Percentiles rank a stretch among this genome's conserved stretches.
These are phyloP conservation scores for Leccinum variicolor DNA, from an alignment of 768 basidiomycete species.

Conservation along the genomic window DNA sequence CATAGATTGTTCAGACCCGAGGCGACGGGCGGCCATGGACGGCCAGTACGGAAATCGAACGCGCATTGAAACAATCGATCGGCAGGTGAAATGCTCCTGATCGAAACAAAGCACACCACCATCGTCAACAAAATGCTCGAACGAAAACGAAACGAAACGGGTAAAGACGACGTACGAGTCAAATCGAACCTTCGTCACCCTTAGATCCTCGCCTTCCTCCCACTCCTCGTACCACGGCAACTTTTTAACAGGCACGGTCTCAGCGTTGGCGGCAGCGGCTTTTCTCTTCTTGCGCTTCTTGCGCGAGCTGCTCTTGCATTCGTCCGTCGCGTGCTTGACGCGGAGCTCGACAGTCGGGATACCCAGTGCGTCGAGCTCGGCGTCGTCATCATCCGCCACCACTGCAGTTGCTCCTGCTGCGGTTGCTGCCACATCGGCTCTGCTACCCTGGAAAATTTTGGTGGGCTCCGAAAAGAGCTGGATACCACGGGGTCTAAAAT, in stretches of 20 bases:
- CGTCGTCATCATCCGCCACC: constrained; percentile 24
- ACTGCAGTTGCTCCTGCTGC: too few relatives aligned
- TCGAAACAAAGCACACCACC: not conserved
- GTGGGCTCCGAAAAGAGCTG: constrained; percentile 43
- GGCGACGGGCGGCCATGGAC: constrained; percentile 36
- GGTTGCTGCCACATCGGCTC: constrained; percentile 27
- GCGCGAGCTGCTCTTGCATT: constrained; percentile 53
- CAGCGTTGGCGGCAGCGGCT: constrained; percentile 9
- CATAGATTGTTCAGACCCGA: constrained; percentile 45
- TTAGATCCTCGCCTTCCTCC: constrained; percentile 56
- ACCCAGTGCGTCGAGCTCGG: constrained; percentile 63
- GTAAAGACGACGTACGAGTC: constrained; percentile 47
- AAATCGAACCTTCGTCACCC: constrained; percentile 39
- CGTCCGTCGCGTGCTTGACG: constrained; percentile 51
- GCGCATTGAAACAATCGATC: constrained; percentile 62
- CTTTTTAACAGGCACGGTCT: constrained; percentile 22
- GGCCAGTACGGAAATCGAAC: constrained; percentile 47
- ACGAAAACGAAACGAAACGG: not conserved
- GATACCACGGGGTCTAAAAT: constrained; percentile 58
- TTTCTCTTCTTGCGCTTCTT: constrained; percentile 46
- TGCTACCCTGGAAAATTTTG: constrained; percentile 4
- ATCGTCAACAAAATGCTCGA: not conserved
- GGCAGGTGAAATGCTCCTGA: constrained; percentile 41
- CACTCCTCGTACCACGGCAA: constrained; percentile 69
- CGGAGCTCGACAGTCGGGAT: constrained; percentile 60